phyloP scores from a whole-genome alignment of 495 filamentous ascomycete species.

The Peziza echinospora region DNA sequence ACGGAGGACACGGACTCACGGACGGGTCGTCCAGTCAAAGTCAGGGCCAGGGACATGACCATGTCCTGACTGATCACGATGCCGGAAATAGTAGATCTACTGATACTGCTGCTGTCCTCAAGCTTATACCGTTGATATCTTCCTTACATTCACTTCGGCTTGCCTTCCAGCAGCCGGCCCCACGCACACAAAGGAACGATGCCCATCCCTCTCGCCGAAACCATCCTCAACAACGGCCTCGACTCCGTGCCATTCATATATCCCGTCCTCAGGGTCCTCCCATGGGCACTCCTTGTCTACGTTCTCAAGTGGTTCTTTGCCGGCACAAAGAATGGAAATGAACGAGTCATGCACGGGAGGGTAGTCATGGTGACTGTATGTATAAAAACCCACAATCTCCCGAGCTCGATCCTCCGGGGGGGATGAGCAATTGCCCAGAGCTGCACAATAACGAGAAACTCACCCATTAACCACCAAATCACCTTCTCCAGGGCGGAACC shows the following conservation, averaged over 20 bases:
- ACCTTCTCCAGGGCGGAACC: slow-evolving; percentile 48
- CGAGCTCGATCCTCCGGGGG: background rate
- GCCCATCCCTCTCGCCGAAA: slow-evolving; percentile 54
- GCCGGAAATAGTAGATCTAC: too few species aligned
- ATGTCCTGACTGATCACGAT: background rate
- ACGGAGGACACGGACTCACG: too few species aligned
- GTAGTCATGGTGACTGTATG: slow-evolving; percentile 76
- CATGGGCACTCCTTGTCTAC: slow-evolving; percentile 36
- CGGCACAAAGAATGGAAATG: slow-evolving; percentile 51
- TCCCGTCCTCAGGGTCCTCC: slow-evolving; percentile 34
- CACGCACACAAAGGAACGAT: slow-evolving; percentile 25
- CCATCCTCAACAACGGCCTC: slow-evolving; percentile 41
- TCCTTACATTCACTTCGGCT: background rate
- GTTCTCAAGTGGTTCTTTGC: slow-evolving; percentile 58
- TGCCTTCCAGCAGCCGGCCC: background rate
- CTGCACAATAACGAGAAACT: background rate
- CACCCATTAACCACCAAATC: slow-evolving; percentile 7
- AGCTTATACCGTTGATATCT: too few species aligned
- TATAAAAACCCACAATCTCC: too few species aligned
- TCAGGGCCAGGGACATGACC: too few species aligned
- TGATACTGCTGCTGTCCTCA: too few species aligned
- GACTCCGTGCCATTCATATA: slow-evolving; percentile 41
- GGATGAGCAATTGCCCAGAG: background rate
- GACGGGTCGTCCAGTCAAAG: too few species aligned
- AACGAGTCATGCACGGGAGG: slow-evolving; percentile 76